These are phyloP conservation scores for Aspergillus egyptiacus DNA, from an alignment of 495 filamentous ascomycete genomes.

Conservation along the genomic window DNA sequence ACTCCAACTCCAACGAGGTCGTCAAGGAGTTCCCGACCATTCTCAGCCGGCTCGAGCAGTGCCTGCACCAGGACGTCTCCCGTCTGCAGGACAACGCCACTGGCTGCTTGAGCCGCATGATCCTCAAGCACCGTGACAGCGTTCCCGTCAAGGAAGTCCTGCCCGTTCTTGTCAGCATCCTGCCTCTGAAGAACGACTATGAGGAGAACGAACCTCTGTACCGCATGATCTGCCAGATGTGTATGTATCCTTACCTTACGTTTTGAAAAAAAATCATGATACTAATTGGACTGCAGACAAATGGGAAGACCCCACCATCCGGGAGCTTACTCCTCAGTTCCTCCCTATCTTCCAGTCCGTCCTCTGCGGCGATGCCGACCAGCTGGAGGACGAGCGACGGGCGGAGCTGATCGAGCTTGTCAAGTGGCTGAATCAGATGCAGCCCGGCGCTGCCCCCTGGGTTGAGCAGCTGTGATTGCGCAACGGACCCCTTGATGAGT, in stretches of 20 bases:
- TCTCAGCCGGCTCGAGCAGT: slow-evolving; percentile 73
- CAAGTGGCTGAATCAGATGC: slow-evolving; percentile 58
- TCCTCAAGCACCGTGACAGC: slow-evolving; percentile 69
- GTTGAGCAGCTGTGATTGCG: slow-evolving; percentile 38
- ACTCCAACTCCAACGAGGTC: slow-evolving; percentile 69
- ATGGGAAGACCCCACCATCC: slow-evolving; percentile 62
- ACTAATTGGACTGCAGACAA: slow-evolving; percentile 52
- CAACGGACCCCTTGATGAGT: background rate
- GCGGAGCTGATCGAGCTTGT: slow-evolving; percentile 63
- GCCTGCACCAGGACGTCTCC: slow-evolving; percentile 67
- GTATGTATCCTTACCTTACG: slow-evolving; percentile 46
- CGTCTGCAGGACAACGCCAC: slow-evolving; percentile 88
- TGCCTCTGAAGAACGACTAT: slow-evolving; percentile 89
- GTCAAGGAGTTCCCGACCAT: slow-evolving; percentile 69
- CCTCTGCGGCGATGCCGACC: slow-evolving; percentile 69
- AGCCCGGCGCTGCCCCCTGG: slow-evolving; percentile 41
- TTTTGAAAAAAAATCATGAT: background rate
- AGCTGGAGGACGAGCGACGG: slow-evolving; percentile 77
- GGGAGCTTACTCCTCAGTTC: slow-evolving; percentile 68
- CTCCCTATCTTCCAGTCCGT: slow-evolving; percentile 78
- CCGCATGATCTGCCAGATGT: slow-evolving; percentile 79
- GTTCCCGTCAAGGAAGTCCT: slow-evolving; percentile 77
- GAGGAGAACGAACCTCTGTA: slow-evolving; percentile 95
- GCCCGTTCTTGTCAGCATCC: slow-evolving; percentile 66
- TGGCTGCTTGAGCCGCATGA: slow-evolving; percentile 89